A percentile compares a stretch with the other conserved stretches of the same genome.
phyloP scores from a whole-genome alignment of 164 flowering plant genomes.

The Warburgia ugandensis region DNA sequence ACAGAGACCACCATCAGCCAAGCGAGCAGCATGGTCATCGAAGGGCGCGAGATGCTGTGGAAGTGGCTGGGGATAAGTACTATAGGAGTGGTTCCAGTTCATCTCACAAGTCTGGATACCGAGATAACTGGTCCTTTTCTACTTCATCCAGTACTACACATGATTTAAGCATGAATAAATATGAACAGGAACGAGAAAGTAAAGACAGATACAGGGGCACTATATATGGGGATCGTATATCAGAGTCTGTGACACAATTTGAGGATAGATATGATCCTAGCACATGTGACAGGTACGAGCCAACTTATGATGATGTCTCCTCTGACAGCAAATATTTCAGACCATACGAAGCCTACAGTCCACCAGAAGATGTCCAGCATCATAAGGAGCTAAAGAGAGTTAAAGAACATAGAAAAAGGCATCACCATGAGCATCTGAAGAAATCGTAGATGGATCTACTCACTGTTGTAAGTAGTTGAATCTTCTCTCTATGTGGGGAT shows the following conservation, averaged over 20 bases:
- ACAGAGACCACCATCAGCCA: constrained; percentile 15
- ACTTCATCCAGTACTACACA: constrained; percentile 15
- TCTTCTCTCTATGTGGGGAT: constrained; percentile 2
- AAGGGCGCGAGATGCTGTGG: constrained; percentile 23
- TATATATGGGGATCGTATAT: constrained; percentile 11
- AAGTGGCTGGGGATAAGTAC: constrained; percentile 17
- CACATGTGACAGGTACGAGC: constrained; percentile 25
- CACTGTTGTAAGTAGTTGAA: constrained; percentile 21
- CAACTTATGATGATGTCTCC: constrained; percentile 12
- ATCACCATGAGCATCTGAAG: constrained; percentile 1
- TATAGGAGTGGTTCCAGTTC: constrained; percentile 18
- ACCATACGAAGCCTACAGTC: constrained; percentile 6
- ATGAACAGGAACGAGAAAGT: constrained; percentile 17
- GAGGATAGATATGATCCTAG: constrained; percentile 85
- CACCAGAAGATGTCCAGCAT: constrained; percentile 6
- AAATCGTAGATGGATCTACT: constrained; percentile 2
- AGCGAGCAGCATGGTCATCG: constrained; percentile 2
- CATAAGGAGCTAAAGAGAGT: constrained; percentile 4
- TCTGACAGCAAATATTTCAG: constrained; percentile 14
- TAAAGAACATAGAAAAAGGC: constrained; percentile 2
- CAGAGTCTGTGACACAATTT: constrained; percentile 21
- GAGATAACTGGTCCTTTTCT: constrained; percentile 21
- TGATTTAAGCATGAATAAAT: constrained; percentile 11
- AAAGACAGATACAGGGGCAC: constrained; percentile 23
- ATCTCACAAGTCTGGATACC: constrained; percentile 24